Evolutionary conservation across 768 basidiomycete species (phyloP).

Genomic region (Mycena latifolia): DNA sequence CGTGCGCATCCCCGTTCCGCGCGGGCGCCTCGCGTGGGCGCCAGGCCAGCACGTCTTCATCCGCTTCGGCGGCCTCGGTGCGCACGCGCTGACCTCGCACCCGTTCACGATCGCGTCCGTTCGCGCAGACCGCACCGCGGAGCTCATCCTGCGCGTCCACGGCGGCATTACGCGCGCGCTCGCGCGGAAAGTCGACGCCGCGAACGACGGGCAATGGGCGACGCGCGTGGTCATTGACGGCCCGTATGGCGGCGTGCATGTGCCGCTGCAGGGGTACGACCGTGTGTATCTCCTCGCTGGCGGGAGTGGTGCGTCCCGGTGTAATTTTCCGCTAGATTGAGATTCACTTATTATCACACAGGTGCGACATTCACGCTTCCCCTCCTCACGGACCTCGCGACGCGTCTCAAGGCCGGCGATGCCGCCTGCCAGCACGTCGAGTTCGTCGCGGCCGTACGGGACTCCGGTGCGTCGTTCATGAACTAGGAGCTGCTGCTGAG

Average conservation of each 20-base stretch:
- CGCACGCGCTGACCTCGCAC: conserved; percentile 44
- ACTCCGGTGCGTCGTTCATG: no score
- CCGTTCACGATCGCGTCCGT: conserved; percentile 46
- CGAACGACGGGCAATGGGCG: conserved; percentile 1
- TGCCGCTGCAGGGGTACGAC: conserved; percentile 37
- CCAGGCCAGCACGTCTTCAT: conserved; percentile 46
- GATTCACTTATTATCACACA: no score
- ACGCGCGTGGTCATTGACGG: conserved; percentile 41
- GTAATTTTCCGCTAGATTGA: no score
- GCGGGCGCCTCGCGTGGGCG: conserved; percentile 40
- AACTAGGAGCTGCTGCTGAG: no score
- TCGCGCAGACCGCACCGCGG: conserved; percentile 19
- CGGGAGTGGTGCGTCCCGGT: conserved; percentile 49
- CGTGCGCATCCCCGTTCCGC: conserved; percentile 36
- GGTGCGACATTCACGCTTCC: conserved; percentile 44
- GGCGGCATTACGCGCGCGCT: conserved; percentile 43
- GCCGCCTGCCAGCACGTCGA: conserved; percentile 36
- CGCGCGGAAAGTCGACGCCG: not conserved
- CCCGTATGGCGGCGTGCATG: conserved; percentile 42
- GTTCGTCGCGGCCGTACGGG: conserved; percentile 38
- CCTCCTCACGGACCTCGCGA: conserved; percentile 40
- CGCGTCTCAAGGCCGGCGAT: not conserved
- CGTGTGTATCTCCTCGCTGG: conserved; percentile 45
- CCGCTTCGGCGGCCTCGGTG: conserved; percentile 31
- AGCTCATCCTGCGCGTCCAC: conserved; percentile 40